These are phyloP conservation scores for Anethum foeniculum DNA, from an alignment of 140 eudicot species.

Conservation along the genomic window DNA sequence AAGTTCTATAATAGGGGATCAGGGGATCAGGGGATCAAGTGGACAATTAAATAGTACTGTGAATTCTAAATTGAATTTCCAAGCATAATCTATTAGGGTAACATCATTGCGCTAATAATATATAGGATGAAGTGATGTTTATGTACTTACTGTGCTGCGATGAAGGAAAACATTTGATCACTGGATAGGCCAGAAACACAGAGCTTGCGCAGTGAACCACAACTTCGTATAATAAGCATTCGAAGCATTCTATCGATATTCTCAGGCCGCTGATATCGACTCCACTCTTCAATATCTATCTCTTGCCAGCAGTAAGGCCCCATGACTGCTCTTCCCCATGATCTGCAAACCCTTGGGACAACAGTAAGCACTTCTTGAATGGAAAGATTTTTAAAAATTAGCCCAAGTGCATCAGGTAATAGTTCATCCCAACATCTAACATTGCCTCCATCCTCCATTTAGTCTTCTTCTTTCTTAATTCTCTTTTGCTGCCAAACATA, in stretches of 20 bases:
- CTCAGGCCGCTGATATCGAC: conserved; percentile 29
- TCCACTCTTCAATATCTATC: conserved; percentile 56
- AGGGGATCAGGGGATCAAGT: neutral
- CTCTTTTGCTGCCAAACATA: conserved; percentile 14
- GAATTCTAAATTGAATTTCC: neutral
- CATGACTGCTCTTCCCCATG: conserved; percentile 40
- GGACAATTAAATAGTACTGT: neutral
- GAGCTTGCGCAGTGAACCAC: conserved; percentile 41
- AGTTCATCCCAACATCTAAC: conserved; percentile 43
- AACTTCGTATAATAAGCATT: conserved; percentile 30
- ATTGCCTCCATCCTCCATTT: conserved; percentile 29
- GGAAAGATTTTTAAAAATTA: conserved; percentile 38
- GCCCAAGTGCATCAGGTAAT: conserved; percentile 45
- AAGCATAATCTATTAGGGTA: neutral
- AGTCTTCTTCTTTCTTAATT: neutral
- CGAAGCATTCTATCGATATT: conserved; percentile 38
- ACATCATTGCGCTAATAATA: neutral
- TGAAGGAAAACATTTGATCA: conserved; percentile 25
- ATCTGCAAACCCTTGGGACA: conserved; percentile 43
- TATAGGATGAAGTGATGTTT: neutral
- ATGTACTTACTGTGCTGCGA: conserved; percentile 38
- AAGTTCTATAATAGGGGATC: neutral
- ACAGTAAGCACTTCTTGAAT: conserved; percentile 39
- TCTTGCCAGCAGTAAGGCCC: conserved; percentile 67
- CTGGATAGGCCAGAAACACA: conserved; percentile 29